Evolutionary conservation across 495 filamentous ascomycete species (phyloP).

Genomic region (Immersiella caudata): DNA sequence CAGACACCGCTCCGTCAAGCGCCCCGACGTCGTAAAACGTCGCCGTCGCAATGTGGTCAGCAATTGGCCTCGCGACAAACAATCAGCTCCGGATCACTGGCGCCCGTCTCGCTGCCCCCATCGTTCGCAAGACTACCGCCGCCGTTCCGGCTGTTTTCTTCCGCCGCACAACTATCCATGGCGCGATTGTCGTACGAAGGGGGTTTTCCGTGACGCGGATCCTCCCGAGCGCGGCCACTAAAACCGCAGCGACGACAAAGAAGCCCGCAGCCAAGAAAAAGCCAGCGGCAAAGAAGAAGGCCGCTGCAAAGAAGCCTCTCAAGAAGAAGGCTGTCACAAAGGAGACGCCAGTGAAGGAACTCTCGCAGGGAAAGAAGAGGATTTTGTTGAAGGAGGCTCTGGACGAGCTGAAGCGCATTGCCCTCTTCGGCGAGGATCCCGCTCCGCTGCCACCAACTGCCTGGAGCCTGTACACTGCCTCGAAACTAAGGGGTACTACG

Average conservation of each 20-base stretch:
- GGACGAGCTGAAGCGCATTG: constrained; percentile 1
- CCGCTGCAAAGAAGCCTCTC: constrained; percentile 26
- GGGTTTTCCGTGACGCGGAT: constrained; percentile 12
- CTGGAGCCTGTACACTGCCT: background rate
- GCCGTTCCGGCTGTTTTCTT: constrained; percentile 1
- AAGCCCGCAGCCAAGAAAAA: constrained; percentile 26
- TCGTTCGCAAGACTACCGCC: background rate
- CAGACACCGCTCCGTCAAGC: background rate
- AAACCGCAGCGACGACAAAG: constrained; percentile 29
- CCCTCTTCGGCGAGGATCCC: constrained; percentile 13
- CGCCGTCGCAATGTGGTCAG: constrained; percentile 32
- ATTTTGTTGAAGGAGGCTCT: constrained; percentile 19
- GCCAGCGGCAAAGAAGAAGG: constrained; percentile 25
- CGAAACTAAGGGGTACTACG: background rate
- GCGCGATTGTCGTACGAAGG: constrained; percentile 24
- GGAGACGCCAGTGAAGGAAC: constrained; percentile 15
- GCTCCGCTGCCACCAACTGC: background rate
- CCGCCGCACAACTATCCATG: constrained; percentile 9
- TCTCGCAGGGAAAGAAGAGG: constrained; percentile 22
- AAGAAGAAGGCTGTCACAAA: constrained; percentile 29
- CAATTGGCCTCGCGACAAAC: constrained; percentile 33
- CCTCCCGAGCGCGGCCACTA: background rate
- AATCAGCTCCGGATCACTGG: constrained; percentile 23
- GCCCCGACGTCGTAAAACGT: background rate
- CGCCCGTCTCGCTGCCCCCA: constrained; percentile 18